These are phyloP conservation scores for Verticillium nonalfalfae DNA, from an alignment of 2,329 filamentous ascomycete species.

Conservation along the genomic window DNA sequence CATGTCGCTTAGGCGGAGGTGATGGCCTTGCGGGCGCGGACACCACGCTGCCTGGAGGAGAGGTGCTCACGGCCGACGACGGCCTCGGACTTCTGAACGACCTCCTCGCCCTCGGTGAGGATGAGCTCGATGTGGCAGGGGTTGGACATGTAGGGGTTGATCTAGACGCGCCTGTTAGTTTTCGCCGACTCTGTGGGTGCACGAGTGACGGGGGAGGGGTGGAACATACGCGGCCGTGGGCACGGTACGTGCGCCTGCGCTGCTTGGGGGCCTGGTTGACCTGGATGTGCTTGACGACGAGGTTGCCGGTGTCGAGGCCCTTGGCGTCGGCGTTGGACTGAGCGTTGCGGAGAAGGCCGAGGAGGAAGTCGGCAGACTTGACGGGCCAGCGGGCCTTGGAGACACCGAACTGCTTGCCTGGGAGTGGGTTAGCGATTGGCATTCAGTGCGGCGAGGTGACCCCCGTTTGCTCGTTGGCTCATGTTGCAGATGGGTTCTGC, in stretches of 20 bases:
- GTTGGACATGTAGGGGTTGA: constrained; percentile 99
- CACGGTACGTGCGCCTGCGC: constrained; percentile 98
- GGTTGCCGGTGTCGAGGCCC: constrained; percentile 93
- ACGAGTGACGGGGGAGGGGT: background rate
- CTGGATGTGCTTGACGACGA: constrained; percentile 99
- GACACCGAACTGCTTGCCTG: constrained; percentile 99
- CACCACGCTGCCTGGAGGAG: constrained; percentile 87
- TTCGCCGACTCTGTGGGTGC: too few species aligned
- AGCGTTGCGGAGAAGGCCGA: constrained; percentile 95
- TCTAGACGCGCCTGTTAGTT: constrained; percentile 45
- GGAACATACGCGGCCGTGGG: constrained; percentile 93
- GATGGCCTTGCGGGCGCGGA: constrained; percentile 57
- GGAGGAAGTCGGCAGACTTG: constrained; percentile 98
- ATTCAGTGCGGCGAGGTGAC: background rate
- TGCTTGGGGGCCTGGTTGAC: constrained; percentile 99
- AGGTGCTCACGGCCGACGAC: constrained; percentile 64
- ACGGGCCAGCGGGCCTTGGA: constrained; percentile 97
- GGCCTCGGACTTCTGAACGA: constrained; percentile 80
- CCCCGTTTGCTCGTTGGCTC: background rate
- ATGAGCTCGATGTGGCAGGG: constrained; percentile 99
- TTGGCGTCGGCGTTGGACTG: constrained; percentile 96
- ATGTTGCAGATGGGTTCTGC: background rate
- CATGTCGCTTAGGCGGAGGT: constrained; percentile 49
- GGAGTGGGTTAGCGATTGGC: constrained; percentile 10
- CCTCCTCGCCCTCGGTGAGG: constrained; percentile 95